Conservation (phyloP, 768 basidiomycete genomes). For the Leccinellum luteum region DNA sequence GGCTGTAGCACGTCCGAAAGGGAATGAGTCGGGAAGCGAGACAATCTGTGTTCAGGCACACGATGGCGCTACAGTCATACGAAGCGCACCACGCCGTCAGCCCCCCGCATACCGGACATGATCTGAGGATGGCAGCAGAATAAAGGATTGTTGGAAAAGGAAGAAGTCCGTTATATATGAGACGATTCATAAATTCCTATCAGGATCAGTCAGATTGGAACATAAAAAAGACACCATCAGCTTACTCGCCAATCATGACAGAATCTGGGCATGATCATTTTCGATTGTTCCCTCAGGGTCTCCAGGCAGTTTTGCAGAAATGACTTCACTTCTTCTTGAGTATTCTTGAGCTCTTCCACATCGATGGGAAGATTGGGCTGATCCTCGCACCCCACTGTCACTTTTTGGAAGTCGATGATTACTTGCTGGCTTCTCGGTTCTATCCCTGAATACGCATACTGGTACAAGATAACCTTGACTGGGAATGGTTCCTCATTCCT, state of each 20-base stretch:
- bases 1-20: slow-evolving; percentile 16
- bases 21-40: slow-evolving; percentile 14
- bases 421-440: slow-evolving; percentile 8
- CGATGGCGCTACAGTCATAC: slow-evolving; percentile 4
- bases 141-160: not conserved
- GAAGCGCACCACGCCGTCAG: slow-evolving; percentile 4
- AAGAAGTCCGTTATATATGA: slow-evolving; percentile 5
- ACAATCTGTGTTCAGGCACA: slow-evolving; percentile 20
- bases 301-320: too few relatives aligned
- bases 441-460: not conserved
- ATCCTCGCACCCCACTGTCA: slow-evolving; percentile 12
- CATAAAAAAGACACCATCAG: too few relatives aligned
- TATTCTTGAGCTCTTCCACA: slow-evolving; percentile 12
- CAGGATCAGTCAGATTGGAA: not conserved
- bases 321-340: too few relatives aligned
- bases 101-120: slow-evolving; percentile 9
- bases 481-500: slow-evolving; percentile 6
- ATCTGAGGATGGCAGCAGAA: too few relatives aligned
- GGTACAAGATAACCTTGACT: slow-evolving; percentile 12
- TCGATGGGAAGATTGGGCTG: slow-evolving; percentile 15
- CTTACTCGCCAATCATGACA: too few relatives aligned
- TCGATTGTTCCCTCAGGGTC: too few relatives aligned
- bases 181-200: slow-evolving; percentile 21
- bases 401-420: slow-evolving; percentile 17
- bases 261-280: too few relatives aligned